Evolutionary conservation across 768 basidiomycete species (phyloP).

Genomic region (Collybia sordida): DNA sequence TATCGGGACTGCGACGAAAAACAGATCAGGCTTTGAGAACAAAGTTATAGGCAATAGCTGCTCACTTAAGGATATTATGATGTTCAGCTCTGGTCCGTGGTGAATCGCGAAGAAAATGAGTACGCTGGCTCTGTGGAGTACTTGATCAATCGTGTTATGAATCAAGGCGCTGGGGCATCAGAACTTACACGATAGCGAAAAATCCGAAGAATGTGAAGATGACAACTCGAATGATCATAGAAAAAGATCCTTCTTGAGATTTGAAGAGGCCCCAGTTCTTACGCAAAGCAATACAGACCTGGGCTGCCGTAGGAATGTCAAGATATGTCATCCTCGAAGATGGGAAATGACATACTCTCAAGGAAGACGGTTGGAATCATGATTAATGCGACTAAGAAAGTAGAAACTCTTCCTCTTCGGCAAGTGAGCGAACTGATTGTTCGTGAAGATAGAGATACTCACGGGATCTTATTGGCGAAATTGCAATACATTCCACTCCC

Average conservation of each 20-base stretch:
- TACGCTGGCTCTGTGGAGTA: constrained; percentile 13
- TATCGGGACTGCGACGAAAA: constrained; percentile 16
- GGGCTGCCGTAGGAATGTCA: constrained; percentile 5
- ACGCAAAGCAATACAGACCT: constrained; percentile 18
- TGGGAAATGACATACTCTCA: constrained; percentile 13
- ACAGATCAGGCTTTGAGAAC: not conserved
- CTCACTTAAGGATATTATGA: constrained; percentile 19
- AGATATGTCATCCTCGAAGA: not conserved
- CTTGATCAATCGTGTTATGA: not conserved
- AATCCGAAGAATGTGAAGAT: constrained; percentile 20
- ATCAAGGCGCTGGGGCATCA: not conserved
- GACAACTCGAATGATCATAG: constrained; percentile 21
- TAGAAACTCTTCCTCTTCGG: constrained; percentile 17
- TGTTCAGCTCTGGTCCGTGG: constrained; percentile 19
- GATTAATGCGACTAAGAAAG: constrained; percentile 11
- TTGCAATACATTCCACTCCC: constrained; percentile 25
- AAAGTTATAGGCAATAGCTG: not conserved
- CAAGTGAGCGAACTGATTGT: not conserved
- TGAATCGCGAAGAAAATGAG: constrained; percentile 20
- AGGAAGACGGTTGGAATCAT: constrained; percentile 16
- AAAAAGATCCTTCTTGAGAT: constrained; percentile 12
- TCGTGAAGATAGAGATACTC: not conserved
- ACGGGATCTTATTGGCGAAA: constrained; percentile 9
- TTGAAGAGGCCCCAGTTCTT: constrained; percentile 19
- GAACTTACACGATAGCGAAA: constrained; percentile 19